Evolutionary conservation across 2,329 filamentous ascomycete genomes (phyloP).

Genomic region (Scolecobasidium constrictum): DNA sequence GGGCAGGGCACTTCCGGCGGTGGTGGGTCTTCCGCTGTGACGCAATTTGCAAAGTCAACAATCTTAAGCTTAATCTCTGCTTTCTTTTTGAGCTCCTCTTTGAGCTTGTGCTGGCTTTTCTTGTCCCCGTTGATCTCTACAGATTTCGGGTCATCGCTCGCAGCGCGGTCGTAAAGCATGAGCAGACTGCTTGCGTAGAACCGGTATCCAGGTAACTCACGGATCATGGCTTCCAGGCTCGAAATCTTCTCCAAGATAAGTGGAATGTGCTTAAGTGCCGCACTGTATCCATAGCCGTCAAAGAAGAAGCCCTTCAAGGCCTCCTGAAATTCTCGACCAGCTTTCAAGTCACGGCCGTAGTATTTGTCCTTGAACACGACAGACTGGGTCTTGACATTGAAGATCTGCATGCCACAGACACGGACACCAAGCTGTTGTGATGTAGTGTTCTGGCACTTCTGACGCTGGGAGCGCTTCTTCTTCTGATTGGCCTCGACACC

Average conservation of each 20-base stretch:
- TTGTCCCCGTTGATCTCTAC: constrained; percentile 1
- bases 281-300: constrained; percentile 71
- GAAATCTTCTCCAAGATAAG: constrained; percentile 74
- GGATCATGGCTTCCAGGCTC: constrained; percentile 73
- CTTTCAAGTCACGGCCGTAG: constrained; percentile 79
- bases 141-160: constrained; percentile 1
- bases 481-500: constrained; percentile 84
- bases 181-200: constrained; percentile 93
- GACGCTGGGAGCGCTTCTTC: constrained; percentile 84
- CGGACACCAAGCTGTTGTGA: constrained; percentile 85
- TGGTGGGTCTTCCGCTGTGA: constrained; percentile 66
- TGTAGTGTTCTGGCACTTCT: constrained; percentile 87
- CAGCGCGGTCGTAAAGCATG: constrained; percentile 90
- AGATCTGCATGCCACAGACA: constrained; percentile 91
- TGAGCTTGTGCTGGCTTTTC: constrained; percentile 18
- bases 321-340: constrained; percentile 77
- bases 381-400: constrained; percentile 71
- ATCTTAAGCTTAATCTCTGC: constrained; percentile 80
- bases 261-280: constrained; percentile 78
- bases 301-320: constrained; percentile 84
- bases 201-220: constrained; percentile 69
- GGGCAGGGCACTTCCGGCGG: constrained; percentile 57
- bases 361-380: constrained; percentile 99
- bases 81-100: constrained; percentile 22
- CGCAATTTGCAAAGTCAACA: constrained; percentile 95